These are phyloP conservation scores for Amanita phalloides DNA, from an alignment of 768 basidiomycete genomes.

Conservation along the genomic window DNA sequence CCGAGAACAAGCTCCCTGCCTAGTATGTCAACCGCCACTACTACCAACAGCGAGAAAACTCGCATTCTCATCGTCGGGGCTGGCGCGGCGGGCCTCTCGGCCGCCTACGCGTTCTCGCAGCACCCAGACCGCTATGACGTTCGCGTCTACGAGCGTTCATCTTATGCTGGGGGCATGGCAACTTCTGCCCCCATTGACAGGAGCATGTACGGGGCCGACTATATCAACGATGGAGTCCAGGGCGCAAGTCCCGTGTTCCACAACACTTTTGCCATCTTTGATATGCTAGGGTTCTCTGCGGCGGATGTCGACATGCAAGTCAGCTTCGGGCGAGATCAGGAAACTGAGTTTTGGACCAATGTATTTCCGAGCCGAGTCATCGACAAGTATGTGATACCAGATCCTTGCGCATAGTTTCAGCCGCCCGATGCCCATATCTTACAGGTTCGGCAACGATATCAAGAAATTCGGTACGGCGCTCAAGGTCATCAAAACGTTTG, in stretches of 20 bases:
- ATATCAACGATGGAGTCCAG: slow-evolving; percentile 23
- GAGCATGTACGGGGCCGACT: slow-evolving; percentile 17
- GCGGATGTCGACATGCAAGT: slow-evolving; percentile 21
- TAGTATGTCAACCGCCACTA: background rate
- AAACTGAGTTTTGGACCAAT: slow-evolving; percentile 20
- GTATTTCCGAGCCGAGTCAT: slow-evolving; percentile 20
- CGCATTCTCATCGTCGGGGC: slow-evolving; percentile 20
- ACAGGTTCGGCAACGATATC: slow-evolving; percentile 18
- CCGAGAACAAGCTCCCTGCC: background rate
- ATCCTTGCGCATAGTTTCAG: background rate
- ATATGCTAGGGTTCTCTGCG: slow-evolving; percentile 18
- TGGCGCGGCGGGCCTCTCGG: slow-evolving; percentile 21
- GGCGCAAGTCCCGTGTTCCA: slow-evolving; percentile 21
- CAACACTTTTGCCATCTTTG: slow-evolving; percentile 21
- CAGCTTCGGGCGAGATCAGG: slow-evolving; percentile 19
- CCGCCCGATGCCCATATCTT: background rate
- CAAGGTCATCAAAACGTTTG: slow-evolving; percentile 18
- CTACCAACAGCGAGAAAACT: slow-evolving; percentile 6
- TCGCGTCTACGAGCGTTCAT: slow-evolving; percentile 18
- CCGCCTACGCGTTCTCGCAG: slow-evolving; percentile 21
- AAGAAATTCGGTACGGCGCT: slow-evolving; percentile 20
- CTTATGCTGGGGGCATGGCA: slow-evolving; percentile 19
- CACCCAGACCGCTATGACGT: slow-evolving; percentile 19
- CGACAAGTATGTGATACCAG: slow-evolving; percentile 12
- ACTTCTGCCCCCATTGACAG: slow-evolving; percentile 17